Evolutionary conservation across 148 eudicot genomes (phyloP).

Genomic region (Rhododendron vialii): DNA sequence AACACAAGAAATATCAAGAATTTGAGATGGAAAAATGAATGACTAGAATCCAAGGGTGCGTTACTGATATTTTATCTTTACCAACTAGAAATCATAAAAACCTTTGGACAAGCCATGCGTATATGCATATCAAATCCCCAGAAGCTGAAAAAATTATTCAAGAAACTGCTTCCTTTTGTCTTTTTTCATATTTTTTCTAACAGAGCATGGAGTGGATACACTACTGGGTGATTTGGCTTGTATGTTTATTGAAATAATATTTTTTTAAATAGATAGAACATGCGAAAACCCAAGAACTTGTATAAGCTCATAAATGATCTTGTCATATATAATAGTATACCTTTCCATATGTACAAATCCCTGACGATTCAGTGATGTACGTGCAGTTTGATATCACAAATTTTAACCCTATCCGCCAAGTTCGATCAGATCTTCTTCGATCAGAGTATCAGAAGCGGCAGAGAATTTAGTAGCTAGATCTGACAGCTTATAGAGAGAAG

Average conservation of each 20-base stretch:
- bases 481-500: neutral
- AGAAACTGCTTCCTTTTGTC: too few relatives aligned
- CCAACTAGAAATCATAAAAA: neutral
- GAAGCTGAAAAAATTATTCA: neutral
- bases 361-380: neutral
- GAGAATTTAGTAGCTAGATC: neutral
- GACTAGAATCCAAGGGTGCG: neutral
- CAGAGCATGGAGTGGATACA: neutral
- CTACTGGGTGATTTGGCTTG: neutral
- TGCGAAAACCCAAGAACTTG: neutral
- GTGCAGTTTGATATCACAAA: neutral
- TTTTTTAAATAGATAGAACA: neutral
- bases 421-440: neutral
- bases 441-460: neutral
- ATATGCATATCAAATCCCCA: neutral
- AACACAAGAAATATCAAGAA: too few relatives aligned
- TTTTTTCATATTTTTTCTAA: too few relatives aligned
- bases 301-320: neutral
- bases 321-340: neutral
- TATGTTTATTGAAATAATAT: neutral
- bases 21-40: neutral
- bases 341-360: neutral
- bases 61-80: neutral
- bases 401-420: too few relatives aligned
- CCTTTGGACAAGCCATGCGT: neutral